These are phyloP conservation scores for Cystobasidium slooffiae DNA, from an alignment of 1,284 basidiomycete genomes.

Conservation along the genomic window DNA sequence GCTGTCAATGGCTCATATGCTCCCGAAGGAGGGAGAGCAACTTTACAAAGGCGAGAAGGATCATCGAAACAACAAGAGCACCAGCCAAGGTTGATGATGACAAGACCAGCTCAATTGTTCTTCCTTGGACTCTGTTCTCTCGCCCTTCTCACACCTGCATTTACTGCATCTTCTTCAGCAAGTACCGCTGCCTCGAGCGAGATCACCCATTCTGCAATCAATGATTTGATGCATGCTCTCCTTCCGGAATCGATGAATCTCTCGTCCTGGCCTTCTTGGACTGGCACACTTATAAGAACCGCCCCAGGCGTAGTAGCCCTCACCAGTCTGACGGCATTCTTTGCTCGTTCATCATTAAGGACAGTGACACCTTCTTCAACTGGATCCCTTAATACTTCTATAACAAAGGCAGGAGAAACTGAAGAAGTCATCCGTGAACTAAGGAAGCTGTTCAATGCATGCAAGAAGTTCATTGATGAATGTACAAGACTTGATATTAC, in stretches of 20 bases:
- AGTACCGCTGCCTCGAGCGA: background rate
- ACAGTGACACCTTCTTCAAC: background rate
- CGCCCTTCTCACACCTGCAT: conserved; percentile 3
- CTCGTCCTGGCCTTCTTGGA: conserved; percentile 24
- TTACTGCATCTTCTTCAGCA: background rate
- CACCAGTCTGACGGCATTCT: conserved; percentile 13
- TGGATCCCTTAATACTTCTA: background rate
- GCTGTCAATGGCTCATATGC: too few species aligned
- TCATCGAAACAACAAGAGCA: background rate
- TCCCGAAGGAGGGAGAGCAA: too few species aligned
- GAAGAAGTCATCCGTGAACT: conserved; percentile 13
- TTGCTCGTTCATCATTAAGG: background rate
- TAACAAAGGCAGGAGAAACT: background rate
- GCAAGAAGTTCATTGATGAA: conserved; percentile 29
- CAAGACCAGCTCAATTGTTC: background rate
- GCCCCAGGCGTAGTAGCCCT: conserved; percentile 17
- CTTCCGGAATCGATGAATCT: background rate
- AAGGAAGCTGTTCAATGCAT: background rate
- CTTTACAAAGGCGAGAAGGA: too few species aligned
- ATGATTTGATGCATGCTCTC: background rate
- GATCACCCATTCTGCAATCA: background rate
- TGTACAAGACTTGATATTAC: conserved; percentile 32
- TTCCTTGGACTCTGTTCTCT: conserved; percentile 9
- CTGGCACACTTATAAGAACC: background rate
- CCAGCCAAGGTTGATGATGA: background rate